These are phyloP conservation scores for Coemansia sp. DNA, from an alignment of 371 early-diverging fungal species.

Conservation along the genomic window DNA sequence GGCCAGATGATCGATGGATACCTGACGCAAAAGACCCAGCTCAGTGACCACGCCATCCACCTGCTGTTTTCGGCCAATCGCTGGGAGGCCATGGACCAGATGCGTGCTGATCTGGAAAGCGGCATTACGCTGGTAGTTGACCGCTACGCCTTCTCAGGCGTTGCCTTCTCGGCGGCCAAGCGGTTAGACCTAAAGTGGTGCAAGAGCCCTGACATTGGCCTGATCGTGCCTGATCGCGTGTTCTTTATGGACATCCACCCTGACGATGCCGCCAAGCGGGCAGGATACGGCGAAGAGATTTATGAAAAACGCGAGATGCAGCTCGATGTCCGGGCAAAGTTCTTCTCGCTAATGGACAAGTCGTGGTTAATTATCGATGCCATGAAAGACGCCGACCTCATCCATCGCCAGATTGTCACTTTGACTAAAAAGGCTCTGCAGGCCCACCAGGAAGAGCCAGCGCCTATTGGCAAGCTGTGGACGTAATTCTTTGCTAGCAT, in stretches of 20 bases:
- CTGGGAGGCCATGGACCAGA: conserved; percentile 66
- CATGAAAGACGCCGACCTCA: conserved; percentile 26
- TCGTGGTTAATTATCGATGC: conserved; percentile 48
- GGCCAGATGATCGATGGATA: conserved; percentile 92
- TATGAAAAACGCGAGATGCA: conserved; percentile 93
- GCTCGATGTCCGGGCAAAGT: conserved; percentile 46
- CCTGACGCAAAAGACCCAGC: conserved; percentile 64
- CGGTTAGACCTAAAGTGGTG: conserved; percentile 88
- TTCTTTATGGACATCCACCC: conserved; percentile 89
- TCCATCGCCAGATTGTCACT: conserved; percentile 37
- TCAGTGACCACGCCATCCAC: conserved; percentile 89
- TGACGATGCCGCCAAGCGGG: conserved; percentile 71
- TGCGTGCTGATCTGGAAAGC: conserved; percentile 56
- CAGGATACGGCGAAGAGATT: conserved; percentile 92
- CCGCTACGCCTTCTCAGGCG: conserved; percentile 97
- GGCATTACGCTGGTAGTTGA: conserved; percentile 89
- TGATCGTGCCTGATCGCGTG: conserved; percentile 84
- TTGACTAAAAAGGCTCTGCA: conserved; percentile 29
- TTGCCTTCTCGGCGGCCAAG: conserved; percentile 91
- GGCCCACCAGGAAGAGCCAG: conserved; percentile 24
- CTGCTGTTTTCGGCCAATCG: conserved; percentile 96
- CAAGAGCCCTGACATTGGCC: conserved; percentile 80
- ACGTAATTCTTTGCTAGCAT: neutral
- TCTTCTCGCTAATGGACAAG: conserved; percentile 45
- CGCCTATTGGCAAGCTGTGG: conserved; percentile 42